Base-by-base conservation (phyloP, 192 early-diverging fungal genomes). In the Chytriomyces sp. region DNA sequence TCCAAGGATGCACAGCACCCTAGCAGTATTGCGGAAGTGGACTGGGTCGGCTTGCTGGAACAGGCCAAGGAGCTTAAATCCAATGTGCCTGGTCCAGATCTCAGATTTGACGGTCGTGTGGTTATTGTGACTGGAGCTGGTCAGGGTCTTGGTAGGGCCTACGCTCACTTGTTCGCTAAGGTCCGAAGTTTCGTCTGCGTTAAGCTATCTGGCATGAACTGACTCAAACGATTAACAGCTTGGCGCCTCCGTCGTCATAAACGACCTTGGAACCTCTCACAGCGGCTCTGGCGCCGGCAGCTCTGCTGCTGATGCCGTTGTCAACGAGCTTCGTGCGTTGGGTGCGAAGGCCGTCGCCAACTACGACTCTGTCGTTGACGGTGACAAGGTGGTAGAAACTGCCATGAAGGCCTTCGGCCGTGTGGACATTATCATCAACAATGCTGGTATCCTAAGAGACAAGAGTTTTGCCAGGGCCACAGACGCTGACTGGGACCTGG, bases 401-500 rank as follows among this genome's bases (percentile, higher is more conserved):
- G 96, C 95, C 5, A 84, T 98, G 67, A 85, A 91, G 75, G 89
- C 89, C 80, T 88, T 87, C 63, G 86, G 86, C n/a, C 78, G 80
- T 39, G 70, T 88, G 26, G 85, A 86, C 71, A 80, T 99, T 65
- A 68, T 99, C 28, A 87, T 99, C 73, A 99, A 99, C 89, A 99
- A 99, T 73, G 96, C 96, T 25, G 96, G 96, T 69, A 97, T 99
- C 59, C 84, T 99, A 60, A 89, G 96, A 70, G 96, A 99, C 83
- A 95, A 92, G 78, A 94, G 94, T 5, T 97, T 99, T 79, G 85
- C 82, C 55, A 83, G 93, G 44, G 94, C 96, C 77, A 91, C 95
- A 28, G 93, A 94, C 80, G 80, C 83, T 33, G 96, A 99, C 78
- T 99, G 96, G 96, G 95, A 98, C 80, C 76, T 94, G 52, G 93